Percentiles rank a stretch among this genome's conserved stretches.
These are phyloP conservation scores for Pleurotus platypus DNA, from an alignment of 768 basidiomycete genomes.

Conservation along the genomic window DNA sequence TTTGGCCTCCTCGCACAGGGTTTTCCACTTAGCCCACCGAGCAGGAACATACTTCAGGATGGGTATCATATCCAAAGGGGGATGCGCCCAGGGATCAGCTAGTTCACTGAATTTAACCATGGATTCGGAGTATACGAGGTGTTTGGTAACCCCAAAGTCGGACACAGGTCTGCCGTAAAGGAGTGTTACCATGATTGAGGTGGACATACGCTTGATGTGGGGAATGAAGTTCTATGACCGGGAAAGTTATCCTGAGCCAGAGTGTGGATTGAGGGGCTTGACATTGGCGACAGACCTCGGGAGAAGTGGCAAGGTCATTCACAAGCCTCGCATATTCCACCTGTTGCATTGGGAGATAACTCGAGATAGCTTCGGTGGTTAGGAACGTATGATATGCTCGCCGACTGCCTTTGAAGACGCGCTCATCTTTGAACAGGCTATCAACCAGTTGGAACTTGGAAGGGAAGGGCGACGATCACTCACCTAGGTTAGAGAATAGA, in stretches of 20 bases:
- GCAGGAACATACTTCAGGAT: conserved; percentile 28
- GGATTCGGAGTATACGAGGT: conserved; percentile 21
- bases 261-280: conserved; percentile 9
- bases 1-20: conserved; percentile 15
- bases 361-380: conserved; percentile 13
- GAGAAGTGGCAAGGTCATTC: conserved; percentile 9
- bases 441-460: neutral
- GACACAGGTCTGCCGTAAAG: conserved; percentile 26
- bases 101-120: conserved; percentile 15
- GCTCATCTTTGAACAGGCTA: conserved; percentile 7
- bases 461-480: neutral
- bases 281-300: conserved; percentile 8
- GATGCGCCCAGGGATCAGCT: conserved; percentile 16
- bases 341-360: conserved; percentile 13
- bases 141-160: conserved; percentile 23
- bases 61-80: conserved; percentile 32
- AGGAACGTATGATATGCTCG: conserved; percentile 13
- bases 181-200: conserved; percentile 20
- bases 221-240: neutral
- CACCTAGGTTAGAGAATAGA: conserved; percentile 7
- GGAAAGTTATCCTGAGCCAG: neutral
- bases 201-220: no score
- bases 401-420: conserved; percentile 18
- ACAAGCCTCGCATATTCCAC: conserved; percentile 19
- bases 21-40: conserved; percentile 32